These are phyloP conservation scores for Cairneyella variabilis DNA, from an alignment of 495 filamentous ascomycete genomes.

Conservation along the genomic window DNA sequence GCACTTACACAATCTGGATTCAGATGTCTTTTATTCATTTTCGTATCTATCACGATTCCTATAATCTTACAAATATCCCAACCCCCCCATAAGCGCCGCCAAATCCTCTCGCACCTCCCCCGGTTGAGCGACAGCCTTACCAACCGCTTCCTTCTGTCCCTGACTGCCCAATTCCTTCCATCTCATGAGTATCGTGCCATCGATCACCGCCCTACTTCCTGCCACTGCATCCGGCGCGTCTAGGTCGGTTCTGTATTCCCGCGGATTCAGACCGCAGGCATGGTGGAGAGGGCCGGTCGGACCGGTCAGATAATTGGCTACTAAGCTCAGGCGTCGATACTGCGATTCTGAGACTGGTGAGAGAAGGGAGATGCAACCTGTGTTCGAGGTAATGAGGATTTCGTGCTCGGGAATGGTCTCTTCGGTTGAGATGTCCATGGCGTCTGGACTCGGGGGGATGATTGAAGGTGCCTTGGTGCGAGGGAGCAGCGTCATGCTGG, in stretches of 20 bases:
- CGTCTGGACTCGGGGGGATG: constrained; percentile 36
- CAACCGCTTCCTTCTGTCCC: constrained; percentile 64
- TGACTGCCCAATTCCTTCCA: constrained; percentile 69
- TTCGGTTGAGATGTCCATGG: constrained; percentile 26
- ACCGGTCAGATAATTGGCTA: constrained; percentile 74
- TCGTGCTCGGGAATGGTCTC: constrained; percentile 41
- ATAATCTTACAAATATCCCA: constrained; percentile 28
- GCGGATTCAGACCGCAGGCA: constrained; percentile 75
- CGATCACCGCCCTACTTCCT: constrained; percentile 45
- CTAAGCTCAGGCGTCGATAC: constrained; percentile 79
- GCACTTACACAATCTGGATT: no score
- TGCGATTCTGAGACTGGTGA: constrained; percentile 72
- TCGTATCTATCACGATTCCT: no score
- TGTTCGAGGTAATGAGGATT: constrained; percentile 66
- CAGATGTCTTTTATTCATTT: no score
- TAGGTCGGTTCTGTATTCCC: constrained; percentile 56
- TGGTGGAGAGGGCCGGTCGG: constrained; percentile 69
- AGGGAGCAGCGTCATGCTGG: constrained; percentile 71
- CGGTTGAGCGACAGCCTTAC: constrained; percentile 60
- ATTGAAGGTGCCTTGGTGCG: constrained; percentile 44
- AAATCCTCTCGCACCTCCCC: constrained; percentile 59
- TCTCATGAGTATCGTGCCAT: constrained; percentile 48
- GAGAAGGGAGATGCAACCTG: constrained; percentile 72
- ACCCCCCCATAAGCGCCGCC: constrained; percentile 31
- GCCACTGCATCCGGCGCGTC: constrained; percentile 27